Percentiles rank a stretch among this genome's conserved stretches.
These are phyloP conservation scores for Chrysoporthe deuterocubensis DNA, from an alignment of 2,329 filamentous ascomycete species.

Conservation along the genomic window DNA sequence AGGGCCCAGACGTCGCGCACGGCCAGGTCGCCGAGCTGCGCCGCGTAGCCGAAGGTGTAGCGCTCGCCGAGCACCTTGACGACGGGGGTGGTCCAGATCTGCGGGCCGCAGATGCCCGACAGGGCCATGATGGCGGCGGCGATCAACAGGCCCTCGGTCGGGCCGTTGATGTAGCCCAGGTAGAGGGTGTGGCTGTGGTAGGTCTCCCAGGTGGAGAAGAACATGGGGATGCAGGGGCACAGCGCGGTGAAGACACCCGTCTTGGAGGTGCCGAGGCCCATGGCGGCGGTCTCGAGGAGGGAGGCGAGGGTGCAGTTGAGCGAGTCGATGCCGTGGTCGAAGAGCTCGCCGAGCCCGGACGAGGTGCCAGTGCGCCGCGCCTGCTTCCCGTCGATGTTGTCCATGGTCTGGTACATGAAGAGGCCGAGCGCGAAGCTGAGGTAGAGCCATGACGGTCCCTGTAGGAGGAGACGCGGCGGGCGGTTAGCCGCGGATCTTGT, in stretches of 20 bases:
- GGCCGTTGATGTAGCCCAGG: constrained; percentile 94
- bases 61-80: constrained; percentile 67
- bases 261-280: constrained; percentile 84
- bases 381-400: constrained; percentile 98
- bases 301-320: constrained; percentile 95
- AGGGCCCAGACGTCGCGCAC: constrained; percentile 88
- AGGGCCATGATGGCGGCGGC: constrained; percentile 84
- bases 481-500: constrained; percentile 23
- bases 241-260: constrained; percentile 90
- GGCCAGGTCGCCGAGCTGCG: constrained; percentile 70
- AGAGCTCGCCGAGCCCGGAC: constrained; percentile 91
- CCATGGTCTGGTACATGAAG: constrained; percentile 99
- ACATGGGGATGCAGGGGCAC: constrained; percentile 93
- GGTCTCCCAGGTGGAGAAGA: constrained; percentile 99
- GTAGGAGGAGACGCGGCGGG: constrained; percentile 1
- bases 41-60: constrained; percentile 55
- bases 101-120: constrained; percentile 85
- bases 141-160: constrained; percentile 91
- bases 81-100: constrained; percentile 81
- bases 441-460: constrained; percentile 91
- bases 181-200: constrained; percentile 98
- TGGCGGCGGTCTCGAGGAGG: constrained; percentile 87
- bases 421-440: constrained; percentile 94
- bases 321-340: constrained; percentile 98
- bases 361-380: constrained; percentile 93